Evolutionary conservation across 352 stramenopile genomes (phyloP), one percentile per base, ranked within the genome.

Genomic region (Phytophthora pseudosyringae): DNA sequence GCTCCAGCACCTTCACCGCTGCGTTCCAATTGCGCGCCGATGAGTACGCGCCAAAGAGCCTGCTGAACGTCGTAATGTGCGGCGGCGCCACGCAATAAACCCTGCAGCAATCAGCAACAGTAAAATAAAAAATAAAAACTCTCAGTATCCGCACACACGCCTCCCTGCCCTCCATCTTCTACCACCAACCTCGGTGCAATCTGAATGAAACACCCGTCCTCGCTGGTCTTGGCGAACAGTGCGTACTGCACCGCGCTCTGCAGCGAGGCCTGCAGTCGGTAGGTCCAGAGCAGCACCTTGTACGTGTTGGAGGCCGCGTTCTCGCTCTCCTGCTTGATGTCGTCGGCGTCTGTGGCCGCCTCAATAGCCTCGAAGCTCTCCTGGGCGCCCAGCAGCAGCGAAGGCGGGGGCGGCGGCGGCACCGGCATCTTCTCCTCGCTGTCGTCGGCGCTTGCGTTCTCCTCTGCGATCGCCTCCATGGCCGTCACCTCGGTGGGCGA

Each of bases 121-220:
- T n/a, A 58, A 36, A 39, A n/a, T n/a, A n/a, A 25, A 46, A 41
- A 46, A 15, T 18, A 33, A 12, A 25, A 43, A 29, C n/a, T 35
- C 1, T 48, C 18, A n/a, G 57, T 9, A 53, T 7, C 18, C 21
- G 2, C 21, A 21, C 21, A 21, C 21, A 21, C 21, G 29, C 40
- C 18, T 32, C 5, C 43, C n/a, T 61, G 2, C 28, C 29, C 11
- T 46, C 16, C 28, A 11, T 36, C 15, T 9, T 29, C 25, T 45
- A 5, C 41, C 12, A 62, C 55, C 2, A 49, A 94, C 86, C 86
- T 73, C 31, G 86, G 86, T 12, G 83, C 84, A 29, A 94, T 92
- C 21, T 87, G 80, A 28, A 94, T 83, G 29, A 94, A 93, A 40
- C 86, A 92, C 3, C 86, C 84, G 40, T 94, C 86, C 11, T 94